Percentiles rank a stretch among this genome's conserved stretches.
phyloP scores from a whole-genome alignment of 2,329 filamentous ascomycete species.

The Bipolaris cookei region DNA sequence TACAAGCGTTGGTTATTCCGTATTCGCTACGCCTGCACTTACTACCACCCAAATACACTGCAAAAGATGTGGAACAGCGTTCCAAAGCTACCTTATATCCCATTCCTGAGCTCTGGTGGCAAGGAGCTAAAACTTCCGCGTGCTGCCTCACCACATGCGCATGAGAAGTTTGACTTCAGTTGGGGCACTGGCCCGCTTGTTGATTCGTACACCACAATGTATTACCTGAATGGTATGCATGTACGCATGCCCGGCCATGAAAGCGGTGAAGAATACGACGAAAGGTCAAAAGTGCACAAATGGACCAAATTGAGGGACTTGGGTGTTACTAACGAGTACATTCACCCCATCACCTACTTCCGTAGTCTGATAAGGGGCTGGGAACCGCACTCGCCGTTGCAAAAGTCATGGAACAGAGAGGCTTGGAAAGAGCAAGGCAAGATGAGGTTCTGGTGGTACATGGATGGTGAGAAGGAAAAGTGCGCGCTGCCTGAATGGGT shows the following conservation, averaged over 20 bases:
- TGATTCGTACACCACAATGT: constrained; percentile 52
- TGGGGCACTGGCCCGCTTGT: constrained; percentile 55
- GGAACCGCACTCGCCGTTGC: constrained; percentile 34
- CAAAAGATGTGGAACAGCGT: constrained; percentile 21
- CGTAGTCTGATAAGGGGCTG: constrained; percentile 35
- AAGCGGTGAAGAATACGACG: constrained; percentile 39
- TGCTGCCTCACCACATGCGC: constrained; percentile 38
- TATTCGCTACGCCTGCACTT: constrained; percentile 41
- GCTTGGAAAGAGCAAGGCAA: constrained; percentile 23
- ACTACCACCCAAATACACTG: constrained; percentile 30
- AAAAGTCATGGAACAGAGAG: constrained; percentile 29
- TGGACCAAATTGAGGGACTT: constrained; percentile 48
- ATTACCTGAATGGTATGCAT: constrained; percentile 51
- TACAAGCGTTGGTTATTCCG: constrained; percentile 47
- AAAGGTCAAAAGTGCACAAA: constrained; percentile 44
- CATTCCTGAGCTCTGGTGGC: constrained; percentile 27
- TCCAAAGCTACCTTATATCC: constrained; percentile 30
- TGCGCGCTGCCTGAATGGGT: constrained; percentile 40
- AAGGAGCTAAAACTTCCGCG: constrained; percentile 30
- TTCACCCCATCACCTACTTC: constrained; percentile 52
- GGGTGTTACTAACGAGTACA: constrained; percentile 57
- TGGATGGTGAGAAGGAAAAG: constrained; percentile 19
- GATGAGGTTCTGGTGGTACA: constrained; percentile 40
- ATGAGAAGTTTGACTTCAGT: constrained; percentile 50
- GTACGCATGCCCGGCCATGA: constrained; percentile 56